phyloP scores from a whole-genome alignment of 2,329 filamentous ascomycete genomes.

The Tolypocladium amazonense region DNA sequence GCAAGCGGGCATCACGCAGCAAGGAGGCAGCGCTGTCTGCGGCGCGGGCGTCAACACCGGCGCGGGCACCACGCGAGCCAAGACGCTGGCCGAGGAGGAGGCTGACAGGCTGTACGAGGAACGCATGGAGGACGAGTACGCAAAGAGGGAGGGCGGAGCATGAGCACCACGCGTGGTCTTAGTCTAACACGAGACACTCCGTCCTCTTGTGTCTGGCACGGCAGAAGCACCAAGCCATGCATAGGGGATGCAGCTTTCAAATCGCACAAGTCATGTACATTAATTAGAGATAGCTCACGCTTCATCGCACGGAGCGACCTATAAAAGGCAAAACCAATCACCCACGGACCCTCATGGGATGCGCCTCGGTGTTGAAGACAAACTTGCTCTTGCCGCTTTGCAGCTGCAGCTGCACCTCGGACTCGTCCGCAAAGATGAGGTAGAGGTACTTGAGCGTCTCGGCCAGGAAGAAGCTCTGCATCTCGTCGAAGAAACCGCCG shows the following conservation, averaged over 20 bases:
- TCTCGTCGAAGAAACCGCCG: slow-evolving; percentile 54
- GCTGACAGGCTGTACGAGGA: slow-evolving; percentile 41
- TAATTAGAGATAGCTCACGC: not conserved
- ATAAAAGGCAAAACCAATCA: not conserved
- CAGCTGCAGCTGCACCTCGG: slow-evolving; percentile 41
- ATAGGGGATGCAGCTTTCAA: not conserved
- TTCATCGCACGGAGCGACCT: not conserved
- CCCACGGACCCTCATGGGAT: slow-evolving; percentile 23
- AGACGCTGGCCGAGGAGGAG: slow-evolving; percentile 38
- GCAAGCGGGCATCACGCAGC: not conserved
- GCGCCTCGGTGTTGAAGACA: slow-evolving; percentile 40
- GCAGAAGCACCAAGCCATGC: not conserved
- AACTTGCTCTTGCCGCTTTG: slow-evolving; percentile 34
- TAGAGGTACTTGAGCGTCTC: slow-evolving; percentile 82
- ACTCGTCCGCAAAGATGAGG: slow-evolving; percentile 56
- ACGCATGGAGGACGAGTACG: slow-evolving; percentile 44
- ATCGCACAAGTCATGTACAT: not conserved
- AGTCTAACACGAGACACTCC: not conserved
- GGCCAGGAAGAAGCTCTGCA: slow-evolving; percentile 83
- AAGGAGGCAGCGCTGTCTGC: slow-evolving; percentile 1
- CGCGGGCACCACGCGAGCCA: slow-evolving; percentile 33
- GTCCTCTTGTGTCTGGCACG: not conserved
- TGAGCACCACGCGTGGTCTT: not conserved
- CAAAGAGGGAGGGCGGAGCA: slow-evolving; percentile 39
- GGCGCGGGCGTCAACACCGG: slow-evolving; percentile 39